phyloP scores from a whole-genome alignment of 768 basidiomycete genomes.

The Macrolepiota fuliginosa region DNA sequence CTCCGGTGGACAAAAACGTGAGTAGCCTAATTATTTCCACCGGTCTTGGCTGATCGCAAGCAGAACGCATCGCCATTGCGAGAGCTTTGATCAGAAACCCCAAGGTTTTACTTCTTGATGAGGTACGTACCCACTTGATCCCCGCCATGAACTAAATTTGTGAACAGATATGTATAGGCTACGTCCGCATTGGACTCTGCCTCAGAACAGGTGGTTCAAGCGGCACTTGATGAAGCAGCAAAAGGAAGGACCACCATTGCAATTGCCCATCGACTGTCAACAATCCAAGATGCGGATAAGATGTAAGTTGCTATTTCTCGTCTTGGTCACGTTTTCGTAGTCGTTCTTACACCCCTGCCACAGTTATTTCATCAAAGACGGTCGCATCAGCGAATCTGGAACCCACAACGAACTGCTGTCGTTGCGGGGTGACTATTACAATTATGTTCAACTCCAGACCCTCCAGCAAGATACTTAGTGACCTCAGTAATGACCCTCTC shows the following conservation, averaged over 20 bases:
- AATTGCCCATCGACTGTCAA: constrained; percentile 85
- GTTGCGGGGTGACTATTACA: constrained; percentile 59
- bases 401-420: constrained; percentile 73
- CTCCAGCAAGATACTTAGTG: constrained; percentile 20
- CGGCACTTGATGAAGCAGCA: constrained; percentile 81
- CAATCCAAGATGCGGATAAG: constrained; percentile 82
- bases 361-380: constrained; percentile 81
- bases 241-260: constrained; percentile 86
- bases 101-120: constrained; percentile 74
- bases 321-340: not conserved
- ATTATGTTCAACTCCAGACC: constrained; percentile 76
- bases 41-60: not conserved
- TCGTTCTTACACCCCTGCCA: not conserved
- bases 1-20: constrained; percentile 77
- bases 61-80: constrained; percentile 68
- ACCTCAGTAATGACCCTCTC: not conserved
- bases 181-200: constrained; percentile 81
- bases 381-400: constrained; percentile 71
- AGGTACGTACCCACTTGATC: constrained; percentile 24
- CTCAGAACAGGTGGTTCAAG: constrained; percentile 87
- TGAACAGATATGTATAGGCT: constrained; percentile 31
- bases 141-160: not conserved
- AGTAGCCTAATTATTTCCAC: constrained; percentile 17
- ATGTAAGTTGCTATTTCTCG: constrained; percentile 47
- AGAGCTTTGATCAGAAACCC: constrained; percentile 80